Evolutionary conservation across 2,329 filamentous ascomycete genomes (phyloP), one percentile per base, ranked within the genome.

Genomic region (Stemphylium vesicarium): DNA sequence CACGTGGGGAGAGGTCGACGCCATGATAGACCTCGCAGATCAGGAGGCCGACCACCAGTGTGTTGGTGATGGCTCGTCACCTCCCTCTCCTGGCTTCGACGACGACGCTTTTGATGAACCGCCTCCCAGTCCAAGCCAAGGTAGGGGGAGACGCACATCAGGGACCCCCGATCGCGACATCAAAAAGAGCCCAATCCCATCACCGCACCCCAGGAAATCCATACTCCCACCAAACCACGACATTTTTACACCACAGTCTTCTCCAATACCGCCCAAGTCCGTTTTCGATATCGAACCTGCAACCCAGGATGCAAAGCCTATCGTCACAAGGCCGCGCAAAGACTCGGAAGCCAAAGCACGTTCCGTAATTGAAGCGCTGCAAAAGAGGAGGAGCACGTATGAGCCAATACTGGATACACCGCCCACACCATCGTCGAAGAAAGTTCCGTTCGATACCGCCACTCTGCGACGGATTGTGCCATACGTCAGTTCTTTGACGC

Each of bases 11-110:
- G 90, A 95, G 71, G 91, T 92, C 1, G 90, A 95, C 72, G 90
- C 90, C 12, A 93, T 96, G 76, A 95, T 96, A 70, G 89, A 90
- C 31, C 79, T 96, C n/a, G 91, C 91, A 40, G 87, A 87, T 40
- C 80, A 88, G 59, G 85, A 88, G 63, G 84, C 84, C 41, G 84
- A 87, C 48, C 84, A 87, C 22, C 83, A 86, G 54, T 77, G 81
- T 16, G 77, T 79, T 18, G 80, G 81, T 31, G 79, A 80, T 35
- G 75, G 79, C 32, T 85, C 84, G 7, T 73, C 75, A 31, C 83
- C 84, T 6, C 86, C 84, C 1, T 81, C 80, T 12, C 82, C 85
- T 3, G 82, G 80, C 9, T 83, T 84, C 63, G 84, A 86, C 63
- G 82, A 83, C 59, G 81, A 82, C 63, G 81, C 80, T 43, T 85